Evolutionary conservation across 768 basidiomycete species (phyloP), one percentile per base, ranked within the genome.

Genomic region (Xerocomus brunneocitrinus): DNA sequence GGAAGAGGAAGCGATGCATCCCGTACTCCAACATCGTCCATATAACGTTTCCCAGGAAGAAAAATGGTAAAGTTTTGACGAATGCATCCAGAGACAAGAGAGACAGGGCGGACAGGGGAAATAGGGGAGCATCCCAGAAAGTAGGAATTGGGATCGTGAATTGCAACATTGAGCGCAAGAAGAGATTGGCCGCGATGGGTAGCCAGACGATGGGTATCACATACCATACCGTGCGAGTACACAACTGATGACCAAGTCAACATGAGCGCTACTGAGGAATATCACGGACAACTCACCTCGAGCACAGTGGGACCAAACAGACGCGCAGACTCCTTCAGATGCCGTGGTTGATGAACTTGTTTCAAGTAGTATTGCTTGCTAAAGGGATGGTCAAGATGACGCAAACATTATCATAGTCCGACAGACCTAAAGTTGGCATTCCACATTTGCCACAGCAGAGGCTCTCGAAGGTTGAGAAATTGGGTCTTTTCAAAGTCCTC

Each of bases 1-100:
- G 97, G 83, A 99, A 99, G 47, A 99, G 73, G 82, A 98, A 98
- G 39, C 97, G 87, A 71, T 99, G 97, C 63, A 99, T 73, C 12
- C 77, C 74, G 67, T 98, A 99, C 71, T 98, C 97, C 68, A 97
- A 72, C 54, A 97, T 67, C 0, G 97, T 98, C 95, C 95, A 99
- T 52, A 95, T 76, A 47, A 97, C 31, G 67, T 91, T 94, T 5
- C 97, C 97, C 39, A 83, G 47, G 55, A 92, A 68, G 77, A 95
- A 98, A 70, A 84, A 95, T 0, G 73, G 58, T 19, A 79, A 50
- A 0, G 84, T 78, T 61, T 87, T 83, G 9, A 70, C 58, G 53
- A 85, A 71, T 3, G 83, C 78, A 4, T 72, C 67, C 8, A 69
- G 48, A 10, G 89, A 79, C 42, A 88, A 71, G 16, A 74, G 55